Conservation (phyloP, 306 rosid genomes). For the Benincasa hispida region DNA sequence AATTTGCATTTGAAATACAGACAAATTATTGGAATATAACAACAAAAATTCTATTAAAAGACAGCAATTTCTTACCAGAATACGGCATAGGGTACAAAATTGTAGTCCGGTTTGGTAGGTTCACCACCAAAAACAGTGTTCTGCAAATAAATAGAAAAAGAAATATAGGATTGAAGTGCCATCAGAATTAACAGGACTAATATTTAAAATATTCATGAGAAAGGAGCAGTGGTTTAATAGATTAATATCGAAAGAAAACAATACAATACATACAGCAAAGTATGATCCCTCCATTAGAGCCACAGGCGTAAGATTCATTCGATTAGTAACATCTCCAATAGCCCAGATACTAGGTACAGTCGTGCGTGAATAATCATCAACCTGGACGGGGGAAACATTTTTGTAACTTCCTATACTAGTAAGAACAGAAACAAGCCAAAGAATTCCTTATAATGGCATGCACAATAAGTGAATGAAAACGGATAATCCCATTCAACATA, state of each 20-base stretch:
- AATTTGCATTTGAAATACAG: not conserved
- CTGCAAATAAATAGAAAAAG: conserved; percentile 25
- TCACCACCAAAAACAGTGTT: conserved; percentile 77
- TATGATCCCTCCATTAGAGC: conserved; percentile 84
- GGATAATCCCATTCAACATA: not conserved
- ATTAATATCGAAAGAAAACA: not conserved
- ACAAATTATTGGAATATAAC: not conserved
- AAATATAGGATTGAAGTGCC: not conserved
- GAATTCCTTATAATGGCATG: not conserved
- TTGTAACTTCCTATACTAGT: not conserved
- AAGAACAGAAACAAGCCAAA: not conserved
- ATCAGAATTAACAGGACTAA: not conserved
- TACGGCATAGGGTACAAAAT: conserved; percentile 37
- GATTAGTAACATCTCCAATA: conserved; percentile 89
- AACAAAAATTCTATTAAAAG: not conserved
- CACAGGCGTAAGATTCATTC: conserved; percentile 86
- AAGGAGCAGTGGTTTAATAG: not conserved
- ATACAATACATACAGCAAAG: conserved; percentile 58
- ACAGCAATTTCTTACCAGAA: conserved; percentile 22
- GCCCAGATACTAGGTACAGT: conserved; percentile 83
- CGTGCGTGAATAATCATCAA: conserved; percentile 67
- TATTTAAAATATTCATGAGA: not conserved
- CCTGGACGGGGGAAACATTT: conserved; percentile 30
- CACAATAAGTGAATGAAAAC: not conserved
- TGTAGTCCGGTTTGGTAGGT: conserved; percentile 58